These are phyloP conservation scores for Ilex paraguariensis DNA, from an alignment of 305 asterid genomes.

Conservation along the genomic window DNA sequence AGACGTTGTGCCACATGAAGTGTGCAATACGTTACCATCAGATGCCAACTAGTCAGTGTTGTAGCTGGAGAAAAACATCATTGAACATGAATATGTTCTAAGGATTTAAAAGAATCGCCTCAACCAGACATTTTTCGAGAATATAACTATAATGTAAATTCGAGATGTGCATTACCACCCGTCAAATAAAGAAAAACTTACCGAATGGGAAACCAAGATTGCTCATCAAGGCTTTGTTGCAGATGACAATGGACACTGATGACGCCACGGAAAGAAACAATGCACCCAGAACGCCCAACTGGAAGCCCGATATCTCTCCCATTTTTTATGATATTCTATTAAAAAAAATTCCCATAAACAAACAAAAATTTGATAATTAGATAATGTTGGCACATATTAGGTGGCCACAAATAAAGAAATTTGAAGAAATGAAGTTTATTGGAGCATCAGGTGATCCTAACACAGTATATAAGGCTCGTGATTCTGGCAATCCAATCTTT, in stretches of 20 bases:
- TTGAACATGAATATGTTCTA: background rate
- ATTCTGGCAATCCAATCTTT: background rate
- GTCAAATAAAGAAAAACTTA: constrained; percentile 10
- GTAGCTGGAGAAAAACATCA: constrained; percentile 47
- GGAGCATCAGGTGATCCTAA: background rate
- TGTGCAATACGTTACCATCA: constrained; percentile 87
- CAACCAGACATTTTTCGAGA: too few relatives aligned
- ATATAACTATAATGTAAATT: too few relatives aligned
- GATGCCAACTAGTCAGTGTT: constrained; percentile 92
- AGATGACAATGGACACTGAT: constrained; percentile 87
- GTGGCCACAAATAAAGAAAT: too few relatives aligned
- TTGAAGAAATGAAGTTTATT: too few relatives aligned
- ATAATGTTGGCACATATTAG: too few relatives aligned
- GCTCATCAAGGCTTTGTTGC: constrained; percentile 94
- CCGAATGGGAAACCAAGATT: constrained; percentile 93
- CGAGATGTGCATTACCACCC: too few relatives aligned
- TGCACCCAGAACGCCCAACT: constrained; percentile 80
- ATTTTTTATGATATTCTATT: constrained; percentile 22
- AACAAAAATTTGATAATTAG: too few relatives aligned
- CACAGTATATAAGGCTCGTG: background rate
- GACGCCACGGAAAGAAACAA: constrained; percentile 87
- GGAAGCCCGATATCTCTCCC: constrained; percentile 78
- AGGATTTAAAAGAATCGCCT: too few relatives aligned
- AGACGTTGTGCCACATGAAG: constrained; percentile 70
- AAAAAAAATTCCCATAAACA: too few relatives aligned